phyloP scores from a whole-genome alignment of 106 monocot genomes.

The Allium sativum region DNA sequence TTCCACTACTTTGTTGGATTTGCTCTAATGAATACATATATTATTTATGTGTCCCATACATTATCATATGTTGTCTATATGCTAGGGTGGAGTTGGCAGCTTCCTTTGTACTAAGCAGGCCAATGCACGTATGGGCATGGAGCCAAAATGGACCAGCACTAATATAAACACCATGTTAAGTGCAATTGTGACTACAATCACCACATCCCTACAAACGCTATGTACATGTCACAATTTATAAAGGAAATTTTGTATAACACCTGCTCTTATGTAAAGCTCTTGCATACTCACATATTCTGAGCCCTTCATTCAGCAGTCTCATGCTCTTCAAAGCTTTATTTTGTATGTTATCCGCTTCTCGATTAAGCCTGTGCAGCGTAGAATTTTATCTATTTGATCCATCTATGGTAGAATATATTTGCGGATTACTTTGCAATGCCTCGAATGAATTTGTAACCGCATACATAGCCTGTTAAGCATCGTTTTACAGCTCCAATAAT shows the following conservation, averaged over 20 bases:
- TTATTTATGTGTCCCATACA: too few relatives aligned
- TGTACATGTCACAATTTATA: neutral
- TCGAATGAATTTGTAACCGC: slow-evolving; percentile 49
- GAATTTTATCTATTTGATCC: slow-evolving; percentile 23
- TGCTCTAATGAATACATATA: too few relatives aligned
- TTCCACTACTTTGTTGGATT: too few relatives aligned
- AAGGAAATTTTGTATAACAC: too few relatives aligned
- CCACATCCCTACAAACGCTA: slow-evolving; percentile 32
- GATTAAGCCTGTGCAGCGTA: slow-evolving; percentile 33
- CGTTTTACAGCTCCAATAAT: slow-evolving; percentile 36
- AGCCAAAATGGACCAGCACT: too few relatives aligned
- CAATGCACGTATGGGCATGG: too few relatives aligned
- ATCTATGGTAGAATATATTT: slow-evolving; percentile 12
- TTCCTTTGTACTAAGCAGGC: too few relatives aligned
- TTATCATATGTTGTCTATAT: too few relatives aligned
- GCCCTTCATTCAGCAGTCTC: slow-evolving; percentile 39
- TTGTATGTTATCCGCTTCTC: slow-evolving; percentile 44
- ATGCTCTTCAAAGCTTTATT: slow-evolving; percentile 41
- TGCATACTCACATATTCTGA: slow-evolving; percentile 57
- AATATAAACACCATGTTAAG: slow-evolving; percentile 24
- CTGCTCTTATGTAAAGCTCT: neutral
- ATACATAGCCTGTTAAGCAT: slow-evolving; percentile 55
- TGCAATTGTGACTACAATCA: slow-evolving; percentile 25
- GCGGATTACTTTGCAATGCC: slow-evolving; percentile 35
- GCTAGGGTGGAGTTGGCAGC: too few relatives aligned